Conservation (phyloP, 441 rosid species). For the Rhodomyrtus psidioides region DNA sequence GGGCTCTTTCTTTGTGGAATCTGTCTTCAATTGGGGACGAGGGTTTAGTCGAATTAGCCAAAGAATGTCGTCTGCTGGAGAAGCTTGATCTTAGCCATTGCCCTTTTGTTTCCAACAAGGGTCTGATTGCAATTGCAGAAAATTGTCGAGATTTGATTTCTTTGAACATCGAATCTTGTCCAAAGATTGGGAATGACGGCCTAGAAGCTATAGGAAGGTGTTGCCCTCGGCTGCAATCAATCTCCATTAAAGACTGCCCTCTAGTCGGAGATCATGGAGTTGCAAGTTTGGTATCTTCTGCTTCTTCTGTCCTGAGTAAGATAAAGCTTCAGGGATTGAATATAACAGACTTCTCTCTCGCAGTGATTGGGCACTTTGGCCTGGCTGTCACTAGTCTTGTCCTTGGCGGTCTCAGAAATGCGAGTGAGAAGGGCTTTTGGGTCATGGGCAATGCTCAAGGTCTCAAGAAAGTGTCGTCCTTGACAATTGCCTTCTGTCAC, state of each 20-base stretch:
- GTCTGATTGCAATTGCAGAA: constrained; percentile 62
- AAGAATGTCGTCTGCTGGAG: constrained; percentile 63
- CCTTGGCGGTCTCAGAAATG: constrained; percentile 61
- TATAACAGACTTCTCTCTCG: constrained; percentile 79
- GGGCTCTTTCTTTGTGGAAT: constrained; percentile 72
- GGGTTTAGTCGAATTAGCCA: constrained; percentile 57
- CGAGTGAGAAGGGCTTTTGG: constrained; percentile 95
- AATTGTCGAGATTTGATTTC: constrained; percentile 57
- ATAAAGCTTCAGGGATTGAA: constrained; percentile 84
- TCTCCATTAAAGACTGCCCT: constrained; percentile 86
- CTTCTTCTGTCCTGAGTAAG: constrained; percentile 46
- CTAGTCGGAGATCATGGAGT: constrained; percentile 89
- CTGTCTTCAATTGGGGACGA: constrained; percentile 59
- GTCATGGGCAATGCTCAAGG: constrained; percentile 93
- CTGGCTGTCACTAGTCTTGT: constrained; percentile 47
- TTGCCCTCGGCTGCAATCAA: constrained; percentile 52
- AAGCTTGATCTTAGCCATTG: constrained; percentile 84
- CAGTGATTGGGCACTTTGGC: constrained; percentile 87
- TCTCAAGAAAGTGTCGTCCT: constrained; percentile 44
- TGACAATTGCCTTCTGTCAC: constrained; percentile 59
- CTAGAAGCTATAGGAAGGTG: constrained; percentile 64
- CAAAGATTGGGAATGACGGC: constrained; percentile 71
- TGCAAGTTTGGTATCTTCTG: constrained; percentile 60
- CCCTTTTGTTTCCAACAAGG: constrained; percentile 59
- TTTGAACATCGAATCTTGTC: constrained; percentile 62